These are phyloP conservation scores for Backusella psychrophila DNA, from an alignment of 192 early-diverging fungal genomes.

Conservation along the genomic window DNA sequence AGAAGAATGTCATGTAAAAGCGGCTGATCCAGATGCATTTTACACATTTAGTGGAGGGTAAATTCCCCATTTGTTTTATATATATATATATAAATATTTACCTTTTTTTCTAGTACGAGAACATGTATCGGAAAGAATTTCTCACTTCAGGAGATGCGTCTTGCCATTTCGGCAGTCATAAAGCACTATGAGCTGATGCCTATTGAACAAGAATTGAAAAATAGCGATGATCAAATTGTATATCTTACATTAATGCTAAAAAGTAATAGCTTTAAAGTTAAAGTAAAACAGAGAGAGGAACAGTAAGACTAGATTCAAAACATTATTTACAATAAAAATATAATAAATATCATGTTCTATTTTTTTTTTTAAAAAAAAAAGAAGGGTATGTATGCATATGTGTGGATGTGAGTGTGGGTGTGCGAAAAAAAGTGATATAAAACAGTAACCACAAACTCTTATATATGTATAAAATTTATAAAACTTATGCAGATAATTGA, in stretches of 20 bases:
- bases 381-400: neutral
- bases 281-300: neutral
- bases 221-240: slow-evolving; percentile 47
- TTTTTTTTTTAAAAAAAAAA: neutral
- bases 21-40: slow-evolving; percentile 40
- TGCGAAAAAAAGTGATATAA: too few species aligned
- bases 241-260: slow-evolving; percentile 21
- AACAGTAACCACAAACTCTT: too few species aligned
- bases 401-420: too few species aligned
- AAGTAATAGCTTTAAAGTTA: slow-evolving; percentile 15
- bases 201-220: slow-evolving; percentile 56
- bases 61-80: neutral
- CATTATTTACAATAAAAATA: neutral
- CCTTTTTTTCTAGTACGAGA: slow-evolving; percentile 24
- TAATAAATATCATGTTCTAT: too few species aligned
- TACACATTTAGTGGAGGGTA: slow-evolving; percentile 47
- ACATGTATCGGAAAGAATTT: slow-evolving; percentile 53
- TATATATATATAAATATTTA: neutral
- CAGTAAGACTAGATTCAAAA: neutral
- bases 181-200: slow-evolving; percentile 39
- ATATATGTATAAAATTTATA: too few species aligned
- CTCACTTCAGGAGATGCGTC: slow-evolving; percentile 47
- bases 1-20: neutral
- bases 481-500: too few species aligned
- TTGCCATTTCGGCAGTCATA: slow-evolving; percentile 43